Evolutionary conservation across 768 basidiomycete genomes (phyloP).

Genomic region (Leccinum pellstonianum): DNA sequence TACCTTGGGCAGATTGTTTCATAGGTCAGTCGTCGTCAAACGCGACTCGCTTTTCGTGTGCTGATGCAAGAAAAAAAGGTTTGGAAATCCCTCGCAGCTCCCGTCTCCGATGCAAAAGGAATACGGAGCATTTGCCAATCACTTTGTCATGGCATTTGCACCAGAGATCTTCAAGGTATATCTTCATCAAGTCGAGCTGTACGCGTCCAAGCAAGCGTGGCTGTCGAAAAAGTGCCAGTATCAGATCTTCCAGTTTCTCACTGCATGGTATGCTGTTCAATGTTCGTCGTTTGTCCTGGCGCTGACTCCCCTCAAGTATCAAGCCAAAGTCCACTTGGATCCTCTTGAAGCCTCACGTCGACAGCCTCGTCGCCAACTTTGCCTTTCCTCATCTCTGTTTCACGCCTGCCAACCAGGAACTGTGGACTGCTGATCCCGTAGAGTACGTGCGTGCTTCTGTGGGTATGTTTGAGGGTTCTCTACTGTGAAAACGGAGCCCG

Average conservation of each 20-base stretch:
- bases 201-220: constrained; percentile 73
- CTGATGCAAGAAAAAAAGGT: constrained; percentile 41
- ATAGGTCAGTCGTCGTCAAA: constrained; percentile 43
- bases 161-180: constrained; percentile 87
- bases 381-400: constrained; percentile 88
- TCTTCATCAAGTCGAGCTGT: constrained; percentile 62
- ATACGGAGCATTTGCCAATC: constrained; percentile 69
- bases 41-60: neutral
- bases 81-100: constrained; percentile 85
- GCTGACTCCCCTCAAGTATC: constrained; percentile 52
- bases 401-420: constrained; percentile 58
- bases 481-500: neutral
- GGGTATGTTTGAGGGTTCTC: constrained; percentile 43
- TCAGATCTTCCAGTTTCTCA: constrained; percentile 82
- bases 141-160: constrained; percentile 76
- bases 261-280: constrained; percentile 65
- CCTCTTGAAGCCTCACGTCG: constrained; percentile 81
- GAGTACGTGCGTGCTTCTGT: constrained; percentile 77
- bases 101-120: constrained; percentile 68
- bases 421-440: constrained; percentile 81
- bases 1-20: constrained; percentile 77
- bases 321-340: constrained; percentile 93
- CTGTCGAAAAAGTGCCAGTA: constrained; percentile 81
- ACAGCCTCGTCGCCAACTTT: constrained; percentile 74
- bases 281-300: neutral